A percentile compares a stretch with the other conserved stretches of the same genome.
Conservation (phyloP, 1,139 yeast species). For the Scheffersomyces titani region DNA sequence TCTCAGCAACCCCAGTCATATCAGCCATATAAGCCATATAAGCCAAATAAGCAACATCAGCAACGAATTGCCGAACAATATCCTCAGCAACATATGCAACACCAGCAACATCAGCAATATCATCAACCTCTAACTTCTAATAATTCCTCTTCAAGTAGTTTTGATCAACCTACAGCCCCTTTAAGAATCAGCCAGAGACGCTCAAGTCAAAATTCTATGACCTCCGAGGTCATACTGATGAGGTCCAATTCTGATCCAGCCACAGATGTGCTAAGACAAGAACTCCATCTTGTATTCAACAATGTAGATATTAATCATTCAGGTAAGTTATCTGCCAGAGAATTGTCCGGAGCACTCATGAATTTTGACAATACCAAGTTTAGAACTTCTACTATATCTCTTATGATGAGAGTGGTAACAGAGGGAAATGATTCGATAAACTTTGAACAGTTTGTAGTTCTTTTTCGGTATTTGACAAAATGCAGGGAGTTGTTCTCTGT, state of each 20-base stretch:
- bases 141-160: not conserved
- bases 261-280: not conserved
- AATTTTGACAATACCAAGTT: constrained; percentile 69
- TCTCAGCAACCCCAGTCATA: constrained; percentile 13
- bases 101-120: constrained; percentile 13
- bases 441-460: constrained; percentile 67
- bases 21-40: too few species aligned
- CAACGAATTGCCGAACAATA: too few species aligned
- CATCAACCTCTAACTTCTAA: constrained; percentile 9
- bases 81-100: too few species aligned
- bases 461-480: constrained; percentile 71
- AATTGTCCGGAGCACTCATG: constrained; percentile 61
- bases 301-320: constrained; percentile 55
- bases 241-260: not conserved
- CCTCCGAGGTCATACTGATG: not conserved
- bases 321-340: constrained; percentile 60
- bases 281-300: constrained; percentile 39
- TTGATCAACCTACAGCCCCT: not conserved
- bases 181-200: not conserved
- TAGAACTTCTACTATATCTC: constrained; percentile 58
- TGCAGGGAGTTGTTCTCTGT: constrained; percentile 67
- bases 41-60: too few species aligned
- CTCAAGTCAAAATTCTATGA: not conserved
- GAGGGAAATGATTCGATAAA: constrained; percentile 36
- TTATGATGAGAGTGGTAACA: constrained; percentile 66